Evolutionary conservation across 2,329 filamentous ascomycete species (phyloP), one percentile per base, ranked within the genome.

Genomic region (Ceratocystis lukuohia): DNA sequence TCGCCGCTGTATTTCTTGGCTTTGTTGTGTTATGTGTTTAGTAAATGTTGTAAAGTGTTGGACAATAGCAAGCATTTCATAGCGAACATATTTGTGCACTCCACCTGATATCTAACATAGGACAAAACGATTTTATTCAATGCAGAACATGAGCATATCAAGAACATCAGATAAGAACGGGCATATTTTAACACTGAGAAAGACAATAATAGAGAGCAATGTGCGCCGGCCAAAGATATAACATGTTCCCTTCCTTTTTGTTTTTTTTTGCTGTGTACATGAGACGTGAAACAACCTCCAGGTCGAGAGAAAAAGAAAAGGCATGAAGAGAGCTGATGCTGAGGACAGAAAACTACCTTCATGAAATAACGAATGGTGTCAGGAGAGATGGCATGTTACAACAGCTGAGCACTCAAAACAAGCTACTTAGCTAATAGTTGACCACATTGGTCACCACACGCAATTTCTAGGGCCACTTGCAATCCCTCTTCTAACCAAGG

Each of bases 401-500:
- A 5, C 37, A 41, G 12, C 37, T 4, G 3, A 41, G 37, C 37
- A 41, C 37, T 12, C 10, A 41, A 12, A 41, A 41, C 1, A 10
- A 15, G 10, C 37, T 15, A 12, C 37, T 41, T 10, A 5, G 37
- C 12, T 5, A 41, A 41, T 10, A 41, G 37, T 41, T 12, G 37
- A 12, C 37, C 37, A 41, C 37, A 41, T 15, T 15, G 37, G 37
- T 41, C 37, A 15, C 37, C 53, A 50, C 20, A n/a, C n/a, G n/a
- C 48, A 8, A 12, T 50, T 10, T 50, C 20, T 22, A 22, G 48
- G 7, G 3, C 4, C 48, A 33, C 5, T 5, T 57, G 37, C 10
- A 10, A 5, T 17, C 33, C 30, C 45, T 20, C 41, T 17, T 30
- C 66, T 65, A 69, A 45, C 72, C 77, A 69, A 87, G 72, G 75